These are phyloP conservation scores for Beauveria bassiana DNA, from an alignment of 2,329 filamentous ascomycete species.

Conservation along the genomic window DNA sequence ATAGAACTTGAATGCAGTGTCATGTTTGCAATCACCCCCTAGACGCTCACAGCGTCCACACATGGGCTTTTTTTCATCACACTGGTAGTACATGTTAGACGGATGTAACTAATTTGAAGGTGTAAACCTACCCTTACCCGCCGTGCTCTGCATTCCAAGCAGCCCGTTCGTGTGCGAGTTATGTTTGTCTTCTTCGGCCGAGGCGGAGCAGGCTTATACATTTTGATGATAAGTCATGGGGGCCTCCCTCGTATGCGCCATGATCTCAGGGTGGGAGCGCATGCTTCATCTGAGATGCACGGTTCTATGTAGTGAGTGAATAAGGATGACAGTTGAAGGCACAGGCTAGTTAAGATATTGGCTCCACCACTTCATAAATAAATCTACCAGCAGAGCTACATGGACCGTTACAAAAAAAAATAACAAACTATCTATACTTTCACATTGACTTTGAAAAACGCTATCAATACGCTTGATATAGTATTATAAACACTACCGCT, in stretches of 20 bases:
- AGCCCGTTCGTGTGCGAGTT: constrained; percentile 16
- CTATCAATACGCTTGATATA: too few relatives aligned
- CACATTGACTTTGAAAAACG: too few relatives aligned
- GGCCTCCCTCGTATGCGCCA: background rate
- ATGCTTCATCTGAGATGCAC: too few relatives aligned
- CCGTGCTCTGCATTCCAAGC: constrained; percentile 14
- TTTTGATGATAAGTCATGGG: background rate
- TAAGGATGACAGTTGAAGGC: too few relatives aligned
- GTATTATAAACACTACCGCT: too few relatives aligned
- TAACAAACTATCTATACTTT: too few relatives aligned
- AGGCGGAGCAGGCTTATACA: constrained; percentile 18
- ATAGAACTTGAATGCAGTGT: background rate
- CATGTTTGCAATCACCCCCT: background rate
- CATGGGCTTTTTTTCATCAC: constrained; percentile 9
- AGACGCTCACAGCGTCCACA: constrained; percentile 8
- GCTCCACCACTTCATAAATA: too few relatives aligned
- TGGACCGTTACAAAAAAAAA: too few relatives aligned
- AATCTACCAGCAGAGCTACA: too few relatives aligned
- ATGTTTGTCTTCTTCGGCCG: constrained; percentile 19
- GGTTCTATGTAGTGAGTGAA: background rate
- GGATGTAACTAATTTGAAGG: background rate
- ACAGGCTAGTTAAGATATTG: too few relatives aligned
- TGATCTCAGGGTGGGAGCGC: background rate
- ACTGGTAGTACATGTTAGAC: background rate
- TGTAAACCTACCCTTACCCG: constrained; percentile 15